Evolutionary conservation across 352 stramenopile genomes (phyloP).

Genomic region (Globisporangium lucens): DNA sequence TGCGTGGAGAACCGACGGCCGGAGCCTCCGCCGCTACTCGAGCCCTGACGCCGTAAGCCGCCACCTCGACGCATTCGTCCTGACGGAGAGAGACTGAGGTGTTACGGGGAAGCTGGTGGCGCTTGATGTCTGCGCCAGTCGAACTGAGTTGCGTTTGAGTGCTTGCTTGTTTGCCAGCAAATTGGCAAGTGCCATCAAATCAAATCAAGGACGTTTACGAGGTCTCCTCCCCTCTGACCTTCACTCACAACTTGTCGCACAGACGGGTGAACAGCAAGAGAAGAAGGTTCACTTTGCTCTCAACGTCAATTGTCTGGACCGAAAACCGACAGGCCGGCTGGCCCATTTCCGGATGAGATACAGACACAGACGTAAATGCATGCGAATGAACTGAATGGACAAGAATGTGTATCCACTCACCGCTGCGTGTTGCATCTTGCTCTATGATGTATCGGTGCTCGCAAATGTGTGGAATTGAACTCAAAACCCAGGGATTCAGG

Average conservation of each 20-base stretch:
- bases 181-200: not conserved
- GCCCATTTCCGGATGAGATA: not conserved
- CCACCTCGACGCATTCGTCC: constrained; percentile 7
- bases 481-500: not conserved
- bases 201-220: not conserved
- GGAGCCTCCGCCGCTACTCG: constrained; percentile 1
- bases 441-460: not conserved
- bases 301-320: not conserved
- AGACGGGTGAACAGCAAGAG: not conserved
- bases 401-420: not conserved
- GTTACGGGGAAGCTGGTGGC: not conserved
- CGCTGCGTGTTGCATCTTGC: not conserved
- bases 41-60: constrained; percentile 9
- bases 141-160: not conserved
- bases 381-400: not conserved
- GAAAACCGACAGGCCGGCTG: not conserved
- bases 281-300: not conserved
- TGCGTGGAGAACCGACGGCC: not conserved
- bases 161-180: not conserved
- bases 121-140: not conserved
- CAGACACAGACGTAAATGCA: not conserved
- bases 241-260: constrained; percentile 3
- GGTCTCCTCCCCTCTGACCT: not conserved
- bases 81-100: not conserved
- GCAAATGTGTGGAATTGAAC: not conserved